These are phyloP conservation scores for Terfezia boudieri DNA, from an alignment of 495 filamentous ascomycete species.

Conservation along the genomic window DNA sequence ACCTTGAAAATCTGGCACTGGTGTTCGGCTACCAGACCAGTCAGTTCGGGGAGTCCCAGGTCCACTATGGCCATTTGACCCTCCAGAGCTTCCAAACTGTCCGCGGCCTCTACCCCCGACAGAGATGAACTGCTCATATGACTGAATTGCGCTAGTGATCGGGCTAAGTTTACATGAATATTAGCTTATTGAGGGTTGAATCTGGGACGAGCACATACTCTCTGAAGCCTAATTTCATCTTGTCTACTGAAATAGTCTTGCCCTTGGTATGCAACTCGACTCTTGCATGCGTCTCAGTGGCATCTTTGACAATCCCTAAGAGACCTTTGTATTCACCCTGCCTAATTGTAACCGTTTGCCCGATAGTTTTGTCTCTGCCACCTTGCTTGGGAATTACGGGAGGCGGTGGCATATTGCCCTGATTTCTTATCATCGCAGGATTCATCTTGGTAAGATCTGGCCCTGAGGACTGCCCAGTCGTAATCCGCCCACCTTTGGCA, in stretches of 20 bases:
- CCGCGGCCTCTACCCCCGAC: constrained; percentile 31
- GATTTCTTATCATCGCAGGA: constrained; percentile 50
- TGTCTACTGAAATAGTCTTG: constrained; percentile 62
- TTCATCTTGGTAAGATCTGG: constrained; percentile 86
- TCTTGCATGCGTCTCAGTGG: constrained; percentile 59
- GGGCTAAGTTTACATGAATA: constrained; percentile 1
- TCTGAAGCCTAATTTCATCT: constrained; percentile 54
- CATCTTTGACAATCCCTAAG: constrained; percentile 84
- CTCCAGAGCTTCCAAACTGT: background rate
- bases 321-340: constrained; percentile 78
- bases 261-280: constrained; percentile 84
- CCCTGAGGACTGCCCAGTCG: constrained; percentile 23
- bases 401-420: constrained; percentile 41
- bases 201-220: constrained; percentile 31
- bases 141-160: constrained; percentile 51
- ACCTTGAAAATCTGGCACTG: constrained; percentile 9
- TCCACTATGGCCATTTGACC: background rate
- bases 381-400: constrained; percentile 33
- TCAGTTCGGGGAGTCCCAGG: constrained; percentile 14
- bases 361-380: constrained; percentile 67
- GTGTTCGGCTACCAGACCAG: constrained; percentile 17
- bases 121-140: constrained; percentile 41
- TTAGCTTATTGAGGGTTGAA: constrained; percentile 1
- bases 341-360: constrained; percentile 69
- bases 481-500: constrained; percentile 62